phyloP scores from a whole-genome alignment of 805 yeast genomes.

The Vanderwaltozyma verrucispora region DNA sequence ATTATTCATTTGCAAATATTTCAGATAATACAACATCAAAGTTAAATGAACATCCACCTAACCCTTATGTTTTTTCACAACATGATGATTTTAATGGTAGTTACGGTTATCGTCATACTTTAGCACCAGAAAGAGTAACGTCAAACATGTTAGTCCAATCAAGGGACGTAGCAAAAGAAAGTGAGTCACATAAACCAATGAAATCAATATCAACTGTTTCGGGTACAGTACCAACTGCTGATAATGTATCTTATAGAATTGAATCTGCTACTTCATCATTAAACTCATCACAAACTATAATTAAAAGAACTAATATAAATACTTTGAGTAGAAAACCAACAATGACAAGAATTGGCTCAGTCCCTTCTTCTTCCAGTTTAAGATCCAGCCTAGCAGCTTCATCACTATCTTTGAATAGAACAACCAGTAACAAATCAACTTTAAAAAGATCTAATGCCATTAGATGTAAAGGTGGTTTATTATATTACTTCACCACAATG shows the following conservation, averaged over 20 bases:
- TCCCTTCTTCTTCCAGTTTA: slow-evolving; percentile 3
- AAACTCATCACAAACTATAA: neutral
- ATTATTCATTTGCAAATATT: slow-evolving; percentile 30
- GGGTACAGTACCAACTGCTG: slow-evolving; percentile 22
- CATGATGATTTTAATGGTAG: slow-evolving; percentile 1
- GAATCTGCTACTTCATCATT: slow-evolving; percentile 8
- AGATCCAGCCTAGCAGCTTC: slow-evolving; percentile 1
- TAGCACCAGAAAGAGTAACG: slow-evolving; percentile 11
- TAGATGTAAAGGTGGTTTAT: slow-evolving; percentile 31
- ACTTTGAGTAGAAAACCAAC: slow-evolving; percentile 9
- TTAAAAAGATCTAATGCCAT: slow-evolving; percentile 27
- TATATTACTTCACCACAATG: slow-evolving; percentile 22
- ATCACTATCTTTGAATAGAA: neutral
- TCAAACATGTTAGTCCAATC: neutral
- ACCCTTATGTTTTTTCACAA: neutral
- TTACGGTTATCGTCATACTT: slow-evolving; percentile 10
- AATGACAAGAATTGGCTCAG: slow-evolving; percentile 9
- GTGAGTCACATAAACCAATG: neutral
- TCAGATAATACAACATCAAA: slow-evolving; percentile 28
- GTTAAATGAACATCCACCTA: neutral
- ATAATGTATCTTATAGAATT: slow-evolving; percentile 22
- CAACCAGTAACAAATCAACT: slow-evolving; percentile 1
- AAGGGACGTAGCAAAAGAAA: neutral
- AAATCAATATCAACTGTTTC: slow-evolving; percentile 9
- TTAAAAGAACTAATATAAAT: neutral